A percentile compares a stretch with the other conserved stretches of the same genome.
phyloP scores from a whole-genome alignment of 2,329 filamentous ascomycete genomes.

The Tolypocladium amazonense region DNA sequence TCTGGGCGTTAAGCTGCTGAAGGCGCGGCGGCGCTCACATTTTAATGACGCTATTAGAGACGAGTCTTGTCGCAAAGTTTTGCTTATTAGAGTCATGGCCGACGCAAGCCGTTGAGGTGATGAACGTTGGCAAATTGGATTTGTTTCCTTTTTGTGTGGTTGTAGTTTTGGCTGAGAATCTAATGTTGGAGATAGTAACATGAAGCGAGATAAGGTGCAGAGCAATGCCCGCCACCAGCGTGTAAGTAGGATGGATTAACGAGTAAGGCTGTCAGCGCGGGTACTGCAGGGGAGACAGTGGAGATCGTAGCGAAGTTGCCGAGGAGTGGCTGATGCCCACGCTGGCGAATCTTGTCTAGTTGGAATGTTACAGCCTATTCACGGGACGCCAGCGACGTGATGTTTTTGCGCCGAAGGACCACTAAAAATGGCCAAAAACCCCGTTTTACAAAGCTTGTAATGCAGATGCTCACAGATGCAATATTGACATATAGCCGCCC shows the following conservation, averaged over 20 bases:
- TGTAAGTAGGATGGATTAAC: too few species aligned
- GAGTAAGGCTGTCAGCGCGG: too few species aligned
- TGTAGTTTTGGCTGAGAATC: not conserved
- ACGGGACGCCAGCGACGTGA: too few species aligned
- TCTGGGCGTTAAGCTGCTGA: slow-evolving; percentile 4
- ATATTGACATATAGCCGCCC: too few species aligned
- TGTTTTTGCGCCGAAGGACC: too few species aligned
- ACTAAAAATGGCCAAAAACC: too few species aligned
- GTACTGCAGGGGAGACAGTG: too few species aligned
- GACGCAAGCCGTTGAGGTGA: not conserved
- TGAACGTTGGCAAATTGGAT: not conserved
- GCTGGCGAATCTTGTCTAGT: not conserved
- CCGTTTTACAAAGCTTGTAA: too few species aligned
- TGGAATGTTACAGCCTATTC: too few species aligned
- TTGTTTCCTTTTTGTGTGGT: too few species aligned
- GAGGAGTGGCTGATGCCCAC: not conserved
- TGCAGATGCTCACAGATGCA: too few species aligned
- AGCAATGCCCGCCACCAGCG: too few species aligned
- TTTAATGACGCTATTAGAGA: not conserved
- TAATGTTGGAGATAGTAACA: not conserved
- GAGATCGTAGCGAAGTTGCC: not conserved
- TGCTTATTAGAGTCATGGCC: not conserved
- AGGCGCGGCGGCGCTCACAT: slow-evolving; percentile 5
- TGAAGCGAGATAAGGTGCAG: not conserved
- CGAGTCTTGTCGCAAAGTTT: not conserved